Base-by-base conservation (phyloP, 768 basidiomycete species). In the Suillus weaverae region DNA sequence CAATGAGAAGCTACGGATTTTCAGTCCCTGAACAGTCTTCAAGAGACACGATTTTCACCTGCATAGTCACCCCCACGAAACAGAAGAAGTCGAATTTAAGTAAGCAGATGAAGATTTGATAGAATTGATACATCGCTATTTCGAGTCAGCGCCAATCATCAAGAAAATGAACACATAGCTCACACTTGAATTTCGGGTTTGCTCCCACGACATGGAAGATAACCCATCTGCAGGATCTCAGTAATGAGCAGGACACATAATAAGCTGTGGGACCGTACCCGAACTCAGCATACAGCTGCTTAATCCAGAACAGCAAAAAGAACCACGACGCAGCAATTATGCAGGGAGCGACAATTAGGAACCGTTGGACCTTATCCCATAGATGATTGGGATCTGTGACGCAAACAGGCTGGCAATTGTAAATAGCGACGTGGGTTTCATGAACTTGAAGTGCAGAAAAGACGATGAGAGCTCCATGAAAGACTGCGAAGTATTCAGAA, bases 1-100 rank as follows among this genome's bases (percentile, higher is more conserved):
- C 76, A 67, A 95, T 94, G 64, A 94, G 85, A 38, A 95, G 86
- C 93, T 94, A 61, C 5, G n/a, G 20, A 38, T 2, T 56, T 20
- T 44, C 66, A 57, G 63, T 46, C n/a, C 33, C n/a, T 50, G 26
- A n/a, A 51, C 16, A 64, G 33, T 39, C 33, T 30, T 20, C 13
- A 43, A 32, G 6, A 57, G 30, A 1, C 33, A 18, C 13, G 4
- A 33, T 36, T 38, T 77, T 57, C 60, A 86, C 92, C 86, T 95
- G 93, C 85, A 94, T 93, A 3, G 92, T 94, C 32, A 94, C 89
- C n/a, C 89, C 93, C 26, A 84, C 83, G 72, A 95, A 94, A 74
- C 85, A 87, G 80, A 95, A 95, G 76, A 94, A 95, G 75, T 95
- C 92, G 74, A 95, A 93, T 74, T 94, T 95, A 70, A 95, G 85